phyloP scores from a whole-genome alignment of 768 basidiomycete species.

The Tricholoma terreum region DNA sequence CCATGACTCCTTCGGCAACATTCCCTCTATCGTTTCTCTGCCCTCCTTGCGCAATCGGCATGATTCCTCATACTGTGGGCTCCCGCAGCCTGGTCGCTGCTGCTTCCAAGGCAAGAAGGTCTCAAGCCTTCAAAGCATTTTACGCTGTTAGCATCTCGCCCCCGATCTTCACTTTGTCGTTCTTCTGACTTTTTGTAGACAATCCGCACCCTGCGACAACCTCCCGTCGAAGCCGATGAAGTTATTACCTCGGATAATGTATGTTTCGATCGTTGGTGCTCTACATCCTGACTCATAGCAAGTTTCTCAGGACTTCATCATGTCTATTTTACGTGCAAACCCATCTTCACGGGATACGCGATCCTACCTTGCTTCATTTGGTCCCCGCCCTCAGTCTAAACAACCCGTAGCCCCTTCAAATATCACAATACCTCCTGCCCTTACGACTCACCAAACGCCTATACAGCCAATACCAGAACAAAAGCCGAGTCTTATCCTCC shows the following conservation, averaged over 20 bases:
- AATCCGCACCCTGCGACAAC: slow-evolving; percentile 35
- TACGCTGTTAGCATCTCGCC: slow-evolving; percentile 46
- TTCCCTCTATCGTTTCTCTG: slow-evolving; percentile 10
- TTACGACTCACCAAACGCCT: slow-evolving; percentile 20
- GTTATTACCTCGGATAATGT: slow-evolving; percentile 50
- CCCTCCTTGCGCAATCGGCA: slow-evolving; percentile 18
- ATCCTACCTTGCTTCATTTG: slow-evolving; percentile 90
- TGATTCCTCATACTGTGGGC: slow-evolving; percentile 36
- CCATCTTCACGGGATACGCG: slow-evolving; percentile 90
- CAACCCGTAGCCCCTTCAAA: slow-evolving; percentile 22
- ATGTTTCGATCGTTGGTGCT: slow-evolving; percentile 19
- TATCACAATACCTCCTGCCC: slow-evolving; percentile 26
- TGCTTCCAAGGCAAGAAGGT: slow-evolving; percentile 33
- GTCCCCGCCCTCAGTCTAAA: slow-evolving; percentile 51
- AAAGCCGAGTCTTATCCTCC: slow-evolving; percentile 54
- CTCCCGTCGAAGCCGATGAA: slow-evolving; percentile 37
- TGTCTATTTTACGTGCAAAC: slow-evolving; percentile 90
- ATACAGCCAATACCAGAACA: slow-evolving; percentile 36
- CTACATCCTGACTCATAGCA: slow-evolving; percentile 9
- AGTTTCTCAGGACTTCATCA: slow-evolving; percentile 79
- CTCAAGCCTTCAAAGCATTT: slow-evolving; percentile 46
- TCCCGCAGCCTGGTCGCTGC: slow-evolving; percentile 31
- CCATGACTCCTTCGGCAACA: slow-evolving; percentile 28
- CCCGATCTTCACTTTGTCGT: slow-evolving; percentile 11
- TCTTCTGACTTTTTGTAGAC: slow-evolving; percentile 32